Evolutionary conservation across 192 early-diverging fungal species (phyloP), one percentile per base, ranked within the genome.

Genomic region (Rhizoclosmatium sp.): DNA sequence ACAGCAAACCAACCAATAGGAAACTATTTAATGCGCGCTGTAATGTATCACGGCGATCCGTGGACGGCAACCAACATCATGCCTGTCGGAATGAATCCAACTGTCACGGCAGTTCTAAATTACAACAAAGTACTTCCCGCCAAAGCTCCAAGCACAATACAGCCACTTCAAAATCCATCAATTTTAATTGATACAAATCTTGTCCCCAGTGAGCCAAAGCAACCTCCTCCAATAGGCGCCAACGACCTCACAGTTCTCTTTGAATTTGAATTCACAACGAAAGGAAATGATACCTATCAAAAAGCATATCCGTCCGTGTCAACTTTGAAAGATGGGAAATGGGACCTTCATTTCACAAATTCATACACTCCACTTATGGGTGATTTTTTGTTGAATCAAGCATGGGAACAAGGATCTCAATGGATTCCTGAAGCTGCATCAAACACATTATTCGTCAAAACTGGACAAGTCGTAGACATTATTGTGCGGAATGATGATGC

Each of bases 401-500:
- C 60, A 21, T 21, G 45, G 40, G 44, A 16, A 4, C 1, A 62
- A 1, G 72, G 72, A 16, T 40, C 7, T 59, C 19, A 85, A 19
- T 92, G 91, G 60, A 87, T 87, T 58, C 86, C 85, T 60, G 86
- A 89, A 81, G 47, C 65, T 1, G 23, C 14, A 42, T 78, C 88
- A 7, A 89, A 91, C 61, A 83, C 90, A 3, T 79, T 86, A 51
- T 79, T 91, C 45, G 44, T 91, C 39, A 80, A 84, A 4, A 86
- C 91, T 62, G 71, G 88, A 81, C 65, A 90, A 23, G 89, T 88
- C 59, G 75, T 94, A 23, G 88, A 95, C 83, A 70, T 94, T 31
- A 79, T 91, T 23, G 81, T 94, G 66, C 88, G 86, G 74, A 95
- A 95, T 82, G 77, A 80, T 58, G 92, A 94, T 66, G 71, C 84